Base-by-base conservation (phyloP, 257 asterid species). In the Nicotiana knightiana region DNA sequence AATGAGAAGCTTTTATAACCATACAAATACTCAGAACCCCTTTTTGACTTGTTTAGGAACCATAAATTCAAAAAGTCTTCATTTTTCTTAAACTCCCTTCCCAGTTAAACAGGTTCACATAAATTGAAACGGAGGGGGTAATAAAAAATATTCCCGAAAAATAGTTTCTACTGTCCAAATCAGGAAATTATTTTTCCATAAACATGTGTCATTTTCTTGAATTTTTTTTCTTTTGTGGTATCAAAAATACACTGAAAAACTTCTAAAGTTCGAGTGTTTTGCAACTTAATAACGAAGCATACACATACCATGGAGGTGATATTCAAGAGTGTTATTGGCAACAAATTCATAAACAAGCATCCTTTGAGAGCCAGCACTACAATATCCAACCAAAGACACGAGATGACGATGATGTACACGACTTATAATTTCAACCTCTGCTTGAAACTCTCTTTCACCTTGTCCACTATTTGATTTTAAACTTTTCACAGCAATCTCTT, bases 401-500 rank as follows among this genome's bases (percentile, higher is more conserved):
- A 91, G 80, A 77, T 91, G 94, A 1, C 92, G 90, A 81, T 91
- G 94, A 71, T 91, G 94, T 37, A 91, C 94, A 0, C 94, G 87
- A 32, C 94, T 91, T 28, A 91, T 89, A 28, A 89, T 91, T 28
- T 91, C 94, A 76, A 91, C 93, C 83, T 91, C 93, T 0, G 94
- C 93, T 81, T 89, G 94, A 65, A 91, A 91, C 79, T 91, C 94
- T 48, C 94, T 85, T 43, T 91, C 93, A 9, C 94, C 94, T 58
- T 91, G 94, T 33, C 93, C 94, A 65, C 94, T 91, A 26, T 88
- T 88, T 0, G 90, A 46, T 81, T 91, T 91, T 16, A 91, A 84
- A 77, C 93, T 88, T 83, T 91, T 91, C 3, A 91, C 93, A 0
- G 94, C 94, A 17, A 91, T 11, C 15, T 89, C 91, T 59, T 86